Percentiles rank a stretch among this genome's conserved stretches.
Evolutionary conservation across 2,329 filamentous ascomycete species (phyloP).

Genomic region (Calonectria pteridis): DNA sequence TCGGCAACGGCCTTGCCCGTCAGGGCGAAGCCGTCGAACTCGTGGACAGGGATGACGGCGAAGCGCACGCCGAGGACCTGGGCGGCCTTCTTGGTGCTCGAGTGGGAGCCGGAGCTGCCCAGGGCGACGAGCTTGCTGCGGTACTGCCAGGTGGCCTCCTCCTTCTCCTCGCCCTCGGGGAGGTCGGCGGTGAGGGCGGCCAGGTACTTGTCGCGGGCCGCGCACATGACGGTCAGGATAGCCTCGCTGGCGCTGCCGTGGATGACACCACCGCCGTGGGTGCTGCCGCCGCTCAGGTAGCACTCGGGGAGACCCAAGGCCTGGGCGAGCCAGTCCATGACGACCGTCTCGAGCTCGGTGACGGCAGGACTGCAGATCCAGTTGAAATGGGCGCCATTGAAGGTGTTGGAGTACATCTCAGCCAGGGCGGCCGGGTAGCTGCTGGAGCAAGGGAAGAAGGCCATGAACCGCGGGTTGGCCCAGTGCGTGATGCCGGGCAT

Average conservation of each 20-base stretch:
- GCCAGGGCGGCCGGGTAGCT: constrained; percentile 89
- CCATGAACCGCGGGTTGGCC: constrained; percentile 95
- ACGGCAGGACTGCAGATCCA: constrained; percentile 95
- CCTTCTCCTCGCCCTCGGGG: constrained; percentile 71
- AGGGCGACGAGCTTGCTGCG: constrained; percentile 76
- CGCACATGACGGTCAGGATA: constrained; percentile 87
- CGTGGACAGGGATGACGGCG: constrained; percentile 73
- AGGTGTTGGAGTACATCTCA: constrained; percentile 90
- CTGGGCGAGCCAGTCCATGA: constrained; percentile 91
- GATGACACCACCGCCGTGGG: constrained; percentile 87
- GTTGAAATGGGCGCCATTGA: constrained; percentile 94
- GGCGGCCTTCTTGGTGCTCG: constrained; percentile 87
- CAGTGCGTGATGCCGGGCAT: constrained; percentile 95
- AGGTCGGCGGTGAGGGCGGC: constrained; percentile 67
- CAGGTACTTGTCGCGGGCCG: constrained; percentile 85
- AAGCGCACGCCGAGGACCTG: constrained; percentile 89
- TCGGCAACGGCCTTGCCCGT: constrained; percentile 72
- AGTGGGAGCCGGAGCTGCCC: constrained; percentile 84
- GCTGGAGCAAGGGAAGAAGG: constrained; percentile 88
- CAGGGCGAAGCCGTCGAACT: constrained; percentile 76
- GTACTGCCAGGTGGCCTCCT: constrained; percentile 73
- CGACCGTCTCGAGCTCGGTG: constrained; percentile 92
- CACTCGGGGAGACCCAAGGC: constrained; percentile 79
- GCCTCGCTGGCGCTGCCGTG: constrained; percentile 93
- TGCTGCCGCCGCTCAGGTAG: constrained; percentile 79